A percentile compares a stretch with the other conserved stretches of the same genome.
Evolutionary conservation across 345 rosid species (phyloP).

Genomic region (Moringa oleifera): DNA sequence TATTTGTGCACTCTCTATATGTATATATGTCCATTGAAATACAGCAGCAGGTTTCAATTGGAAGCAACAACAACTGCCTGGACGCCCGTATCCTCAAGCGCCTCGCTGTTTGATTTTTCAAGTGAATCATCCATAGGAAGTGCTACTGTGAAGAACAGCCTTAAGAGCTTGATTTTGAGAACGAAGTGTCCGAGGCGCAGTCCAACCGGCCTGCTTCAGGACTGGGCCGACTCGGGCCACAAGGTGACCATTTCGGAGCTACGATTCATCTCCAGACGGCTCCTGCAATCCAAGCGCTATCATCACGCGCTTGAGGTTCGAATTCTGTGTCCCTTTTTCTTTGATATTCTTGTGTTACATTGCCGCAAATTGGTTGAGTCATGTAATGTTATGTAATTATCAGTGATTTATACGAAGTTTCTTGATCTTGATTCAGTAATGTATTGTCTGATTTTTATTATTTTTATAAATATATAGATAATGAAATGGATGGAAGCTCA

Average conservation of each 20-base stretch:
- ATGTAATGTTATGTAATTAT: too few relatives aligned
- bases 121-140: not conserved
- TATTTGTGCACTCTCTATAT: too few relatives aligned
- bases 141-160: conserved; percentile 5
- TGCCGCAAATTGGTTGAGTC: too few relatives aligned
- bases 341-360: not conserved
- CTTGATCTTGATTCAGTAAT: not conserved
- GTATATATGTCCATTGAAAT: too few relatives aligned
- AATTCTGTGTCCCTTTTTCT: not conserved
- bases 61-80: conserved; percentile 4
- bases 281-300: conserved; percentile 35
- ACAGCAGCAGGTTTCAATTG: conserved; percentile 11
- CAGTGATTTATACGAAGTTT: not conserved
- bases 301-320: conserved; percentile 51
- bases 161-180: conserved; percentile 31
- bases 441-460: not conserved
- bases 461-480: conserved; percentile 25
- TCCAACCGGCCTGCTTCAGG: conserved; percentile 27
- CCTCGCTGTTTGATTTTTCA: conserved; percentile 5
- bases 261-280: conserved; percentile 29
- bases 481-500: conserved; percentile 48
- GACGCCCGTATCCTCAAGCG: conserved; percentile 27
- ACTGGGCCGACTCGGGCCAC: conserved; percentile 35
- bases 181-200: conserved; percentile 23
- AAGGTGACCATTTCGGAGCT: conserved; percentile 34